These are phyloP conservation scores for Juncus inflexus DNA, from an alignment of 176 grass and related monocot genomes.

Conservation along the genomic window DNA sequence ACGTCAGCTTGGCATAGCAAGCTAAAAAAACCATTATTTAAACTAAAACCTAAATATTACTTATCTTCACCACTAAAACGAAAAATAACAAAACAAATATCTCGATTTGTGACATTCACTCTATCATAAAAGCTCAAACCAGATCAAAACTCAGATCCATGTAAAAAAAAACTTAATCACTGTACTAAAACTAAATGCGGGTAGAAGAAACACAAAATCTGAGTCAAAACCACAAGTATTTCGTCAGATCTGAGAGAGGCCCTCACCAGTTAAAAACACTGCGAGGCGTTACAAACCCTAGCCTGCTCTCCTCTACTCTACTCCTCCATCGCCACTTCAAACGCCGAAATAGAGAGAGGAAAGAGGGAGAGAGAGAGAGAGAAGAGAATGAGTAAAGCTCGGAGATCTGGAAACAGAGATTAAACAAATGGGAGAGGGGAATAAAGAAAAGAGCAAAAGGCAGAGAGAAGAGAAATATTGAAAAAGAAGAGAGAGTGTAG, in stretches of 20 bases:
- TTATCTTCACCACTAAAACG: background rate
- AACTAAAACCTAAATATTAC: background rate
- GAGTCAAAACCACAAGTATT: slow-evolving; percentile 1
- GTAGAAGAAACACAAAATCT: slow-evolving; percentile 1
- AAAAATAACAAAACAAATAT: background rate
- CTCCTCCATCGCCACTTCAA: background rate
- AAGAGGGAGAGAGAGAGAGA: no score
- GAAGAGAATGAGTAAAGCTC: background rate
- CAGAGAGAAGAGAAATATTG: background rate
- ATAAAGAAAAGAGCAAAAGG: slow-evolving; percentile 24
- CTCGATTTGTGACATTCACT: background rate
- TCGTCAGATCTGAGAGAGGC: slow-evolving; percentile 24
- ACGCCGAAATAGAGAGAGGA: background rate
- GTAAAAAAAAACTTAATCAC: background rate
- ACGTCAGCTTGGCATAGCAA: background rate
- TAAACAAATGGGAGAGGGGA: background rate
- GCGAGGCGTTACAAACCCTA: slow-evolving; percentile 8
- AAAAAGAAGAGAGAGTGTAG: background rate
- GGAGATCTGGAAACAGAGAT: slow-evolving; percentile 25
- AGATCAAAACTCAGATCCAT: slow-evolving; percentile 14
- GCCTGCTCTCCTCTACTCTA: background rate
- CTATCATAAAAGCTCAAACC: background rate
- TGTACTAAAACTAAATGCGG: slow-evolving; percentile 1
- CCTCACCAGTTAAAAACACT: slow-evolving; percentile 8
- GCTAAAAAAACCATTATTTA: background rate